These are phyloP conservation scores for Botryotinia narcissicola DNA, from an alignment of 2,329 filamentous ascomycete species.

Conservation along the genomic window DNA sequence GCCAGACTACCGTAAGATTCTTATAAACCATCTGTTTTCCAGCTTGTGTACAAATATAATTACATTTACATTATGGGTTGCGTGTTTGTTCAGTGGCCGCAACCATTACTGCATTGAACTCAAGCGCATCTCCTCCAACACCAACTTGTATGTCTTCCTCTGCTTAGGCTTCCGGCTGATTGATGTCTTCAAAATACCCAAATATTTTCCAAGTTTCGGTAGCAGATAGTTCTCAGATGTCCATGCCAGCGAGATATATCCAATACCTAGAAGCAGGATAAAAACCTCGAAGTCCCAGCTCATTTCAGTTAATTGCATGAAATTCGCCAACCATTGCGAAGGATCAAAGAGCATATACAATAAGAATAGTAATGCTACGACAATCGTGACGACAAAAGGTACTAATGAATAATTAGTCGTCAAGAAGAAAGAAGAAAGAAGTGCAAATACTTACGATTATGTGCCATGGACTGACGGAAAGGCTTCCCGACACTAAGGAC, in stretches of 20 bases:
- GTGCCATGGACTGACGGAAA: slow-evolving; percentile 75
- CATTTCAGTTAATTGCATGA: slow-evolving; percentile 87
- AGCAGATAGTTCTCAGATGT: slow-evolving; percentile 70
- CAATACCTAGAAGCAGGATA: slow-evolving; percentile 66
- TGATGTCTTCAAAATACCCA: slow-evolving; percentile 61
- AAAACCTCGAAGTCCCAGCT: slow-evolving; percentile 69
- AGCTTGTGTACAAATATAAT: slow-evolving; percentile 1
- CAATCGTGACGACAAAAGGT: slow-evolving; percentile 79
- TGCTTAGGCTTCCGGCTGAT: slow-evolving; percentile 65
- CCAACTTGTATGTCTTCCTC: slow-evolving; percentile 83
- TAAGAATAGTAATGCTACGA: slow-evolving; percentile 63
- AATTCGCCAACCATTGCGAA: slow-evolving; percentile 60
- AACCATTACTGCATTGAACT: slow-evolving; percentile 26
- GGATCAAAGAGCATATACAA: slow-evolving; percentile 80
- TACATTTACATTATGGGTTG: not conserved
- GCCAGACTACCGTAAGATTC: not conserved
- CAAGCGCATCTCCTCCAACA: slow-evolving; percentile 62
- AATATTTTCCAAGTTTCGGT: slow-evolving; percentile 60
- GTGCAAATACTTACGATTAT: slow-evolving; percentile 64
- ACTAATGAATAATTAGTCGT: slow-evolving; percentile 47
- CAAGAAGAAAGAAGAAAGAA: not conserved
- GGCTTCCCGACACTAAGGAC: slow-evolving; percentile 89
- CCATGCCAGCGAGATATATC: slow-evolving; percentile 69
- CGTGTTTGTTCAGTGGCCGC: not conserved
- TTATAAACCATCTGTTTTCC: not conserved